phyloP scores from a whole-genome alignment of 106 monocot species.

The Iris macrosiphon region DNA sequence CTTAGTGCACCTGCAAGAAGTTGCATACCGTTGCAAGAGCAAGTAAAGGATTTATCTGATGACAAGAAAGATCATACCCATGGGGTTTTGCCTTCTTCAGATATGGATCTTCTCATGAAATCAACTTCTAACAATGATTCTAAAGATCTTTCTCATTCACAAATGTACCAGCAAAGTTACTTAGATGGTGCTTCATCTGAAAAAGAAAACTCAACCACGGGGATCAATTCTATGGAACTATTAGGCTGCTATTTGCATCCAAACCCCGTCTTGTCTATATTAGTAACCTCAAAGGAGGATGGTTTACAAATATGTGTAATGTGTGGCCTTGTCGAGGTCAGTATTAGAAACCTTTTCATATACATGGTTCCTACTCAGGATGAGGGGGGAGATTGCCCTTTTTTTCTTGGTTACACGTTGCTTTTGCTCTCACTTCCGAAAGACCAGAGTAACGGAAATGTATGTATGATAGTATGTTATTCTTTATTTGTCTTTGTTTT shows the following conservation, averaged over 20 bases:
- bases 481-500: background rate
- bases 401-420: conserved; percentile 70
- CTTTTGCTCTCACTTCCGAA: conserved; percentile 33
- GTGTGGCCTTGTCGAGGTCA: conserved; percentile 44
- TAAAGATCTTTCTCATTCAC: conserved; percentile 6
- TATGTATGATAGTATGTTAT: conserved; percentile 16
- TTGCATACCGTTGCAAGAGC: conserved; percentile 4
- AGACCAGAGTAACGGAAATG: conserved; percentile 20
- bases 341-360: conserved; percentile 47
- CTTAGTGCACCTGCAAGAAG: background rate
- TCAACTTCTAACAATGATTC: background rate
- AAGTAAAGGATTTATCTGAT: conserved; percentile 2
- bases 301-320: conserved; percentile 48
- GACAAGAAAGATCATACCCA: background rate
- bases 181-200: conserved; percentile 14
- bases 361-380: conserved; percentile 35
- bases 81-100: conserved; percentile 4
- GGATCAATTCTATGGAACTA: conserved; percentile 34
- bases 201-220: conserved; percentile 12
- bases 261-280: conserved; percentile 50
- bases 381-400: conserved; percentile 28
- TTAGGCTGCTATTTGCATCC: conserved; percentile 71
- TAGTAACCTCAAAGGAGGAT: conserved; percentile 31
- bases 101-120: background rate
- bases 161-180: conserved; percentile 4